Conservation (phyloP, 139 green algal genomes). For the Chlamydomonas schloesseri region DNA sequence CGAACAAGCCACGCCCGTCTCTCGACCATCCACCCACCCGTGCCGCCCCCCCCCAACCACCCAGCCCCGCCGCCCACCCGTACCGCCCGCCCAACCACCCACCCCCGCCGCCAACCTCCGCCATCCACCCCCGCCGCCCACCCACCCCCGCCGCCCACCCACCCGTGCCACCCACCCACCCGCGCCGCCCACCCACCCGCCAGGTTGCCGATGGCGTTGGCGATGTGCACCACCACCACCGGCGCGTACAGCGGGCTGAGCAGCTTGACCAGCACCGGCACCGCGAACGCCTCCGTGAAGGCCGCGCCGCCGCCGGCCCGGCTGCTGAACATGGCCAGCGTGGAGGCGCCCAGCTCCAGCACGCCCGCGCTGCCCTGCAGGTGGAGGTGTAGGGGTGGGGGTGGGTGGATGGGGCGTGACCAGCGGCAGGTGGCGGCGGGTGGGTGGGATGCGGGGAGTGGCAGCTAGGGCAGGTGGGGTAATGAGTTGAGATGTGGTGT, state of each 20-base stretch:
- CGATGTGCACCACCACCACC: constrained; percentile 38
- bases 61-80: too few species aligned
- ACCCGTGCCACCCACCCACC: too few species aligned
- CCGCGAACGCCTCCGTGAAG: constrained; percentile 9
- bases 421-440: not conserved
- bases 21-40: too few species aligned
- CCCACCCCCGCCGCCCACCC: too few species aligned
- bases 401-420: not conserved
- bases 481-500: too few species aligned
- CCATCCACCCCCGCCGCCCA: too few species aligned
- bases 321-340: constrained; percentile 42
- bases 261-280: constrained; percentile 43
- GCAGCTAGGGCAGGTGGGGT: too few species aligned
- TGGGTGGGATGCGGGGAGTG: not conserved
- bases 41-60: too few species aligned
- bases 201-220: constrained; percentile 49
- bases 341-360: constrained; percentile 51
- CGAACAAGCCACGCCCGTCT: too few species aligned
- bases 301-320: not conserved
- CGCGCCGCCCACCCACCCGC: constrained; percentile 16
- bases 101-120: too few species aligned
- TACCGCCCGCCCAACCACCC: too few species aligned
- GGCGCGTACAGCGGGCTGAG: constrained; percentile 47
- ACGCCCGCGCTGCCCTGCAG: constrained; percentile 30
- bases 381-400: not conserved